phyloP scores from a whole-genome alignment of 2,329 filamentous ascomycete species.

The Epichloe bromicola region DNA sequence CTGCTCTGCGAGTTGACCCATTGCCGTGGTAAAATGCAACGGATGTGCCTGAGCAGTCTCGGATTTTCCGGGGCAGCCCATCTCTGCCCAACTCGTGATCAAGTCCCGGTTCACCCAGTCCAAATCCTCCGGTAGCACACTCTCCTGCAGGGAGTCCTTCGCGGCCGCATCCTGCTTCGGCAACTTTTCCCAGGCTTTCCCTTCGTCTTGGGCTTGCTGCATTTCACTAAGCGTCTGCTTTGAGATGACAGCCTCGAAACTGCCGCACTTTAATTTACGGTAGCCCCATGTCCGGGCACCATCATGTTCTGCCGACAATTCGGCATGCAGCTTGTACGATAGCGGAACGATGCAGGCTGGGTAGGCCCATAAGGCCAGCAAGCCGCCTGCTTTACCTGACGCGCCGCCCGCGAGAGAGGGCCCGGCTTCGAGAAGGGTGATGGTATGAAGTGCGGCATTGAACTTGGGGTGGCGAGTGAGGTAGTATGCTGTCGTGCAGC shows the following conservation, averaged over 20 bases:
- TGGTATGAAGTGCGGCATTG: slow-evolving; percentile 57
- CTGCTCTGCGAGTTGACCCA: slow-evolving; percentile 62
- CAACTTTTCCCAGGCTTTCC: slow-evolving; percentile 46
- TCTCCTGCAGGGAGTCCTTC: slow-evolving; percentile 34
- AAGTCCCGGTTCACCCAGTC: slow-evolving; percentile 69
- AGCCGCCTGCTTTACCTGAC: slow-evolving; percentile 85
- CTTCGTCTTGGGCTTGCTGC: slow-evolving; percentile 12
- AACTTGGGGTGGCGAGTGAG: slow-evolving; percentile 76
- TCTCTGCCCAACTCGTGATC: slow-evolving; percentile 61
- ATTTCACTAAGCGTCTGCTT: slow-evolving; percentile 21
- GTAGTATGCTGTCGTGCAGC: slow-evolving; percentile 82
- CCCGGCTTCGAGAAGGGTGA: slow-evolving; percentile 79
- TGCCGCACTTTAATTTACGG: slow-evolving; percentile 61
- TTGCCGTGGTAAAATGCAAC: slow-evolving; percentile 74
- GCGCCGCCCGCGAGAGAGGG: slow-evolving; percentile 76
- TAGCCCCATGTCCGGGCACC: slow-evolving; percentile 80
- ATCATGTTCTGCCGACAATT: slow-evolving; percentile 72
- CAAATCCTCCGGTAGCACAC: slow-evolving; percentile 59
- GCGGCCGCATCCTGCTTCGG: slow-evolving; percentile 45
- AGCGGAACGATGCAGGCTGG: slow-evolving; percentile 72
- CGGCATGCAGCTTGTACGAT: slow-evolving; percentile 69
- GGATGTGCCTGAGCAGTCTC: slow-evolving; percentile 93
- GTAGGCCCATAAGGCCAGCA: slow-evolving; percentile 87
- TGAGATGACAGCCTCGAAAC: slow-evolving; percentile 29
- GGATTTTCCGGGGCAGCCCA: slow-evolving; percentile 54